Evolutionary conservation across 495 filamentous ascomycete species (phyloP), one percentile per base, ranked within the genome.

Genomic region (Penicillium steckii): DNA sequence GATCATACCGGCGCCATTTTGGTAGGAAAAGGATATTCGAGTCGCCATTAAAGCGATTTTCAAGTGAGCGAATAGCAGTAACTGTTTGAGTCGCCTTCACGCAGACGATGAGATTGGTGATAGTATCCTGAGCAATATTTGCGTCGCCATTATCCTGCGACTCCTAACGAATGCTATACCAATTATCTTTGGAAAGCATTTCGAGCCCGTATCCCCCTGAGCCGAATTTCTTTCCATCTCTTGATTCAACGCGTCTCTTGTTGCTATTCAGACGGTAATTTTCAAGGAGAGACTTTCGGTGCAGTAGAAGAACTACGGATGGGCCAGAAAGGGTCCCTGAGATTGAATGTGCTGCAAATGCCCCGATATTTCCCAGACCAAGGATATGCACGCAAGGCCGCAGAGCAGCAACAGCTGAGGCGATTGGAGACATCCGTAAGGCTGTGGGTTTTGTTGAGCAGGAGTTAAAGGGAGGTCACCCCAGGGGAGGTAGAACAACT

Each of bases 21-120:
- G 84, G 0, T n/a, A 91, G 59, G 41, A 94, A 82, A 40, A 84
- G 77, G 46, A 94, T 77, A 0, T 88, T 88, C 2, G 86, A 88
- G 12, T 73, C 65, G 17, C 70, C 65, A 40, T 78, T 74, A 1
- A 94, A 71, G 8, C 86, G 74, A 52, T 84, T 70, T 10, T 56
- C 57, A 21, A 93, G 71, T 0, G 61, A 45, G n/a, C 56, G 47
- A 5, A 94, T 60, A 0, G 82, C 80, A 2, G 70, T 48, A 3
- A 84, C 50, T 0, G 79, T 83, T 21, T 78, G 62, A 3, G 75
- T 65, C 0, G 79, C 69, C 48, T 87, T 78, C 0, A 78, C 74
- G 3, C 83, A 83, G 26, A 94, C 68, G 37, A 95, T 80, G 21
- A 95, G 78, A 55, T 88, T 83, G 27, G 27, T 6, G 27, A 29